Base-by-base conservation (phyloP, 2,329 filamentous ascomycete species). In the Cladosporium austrohemisphaericum region DNA sequence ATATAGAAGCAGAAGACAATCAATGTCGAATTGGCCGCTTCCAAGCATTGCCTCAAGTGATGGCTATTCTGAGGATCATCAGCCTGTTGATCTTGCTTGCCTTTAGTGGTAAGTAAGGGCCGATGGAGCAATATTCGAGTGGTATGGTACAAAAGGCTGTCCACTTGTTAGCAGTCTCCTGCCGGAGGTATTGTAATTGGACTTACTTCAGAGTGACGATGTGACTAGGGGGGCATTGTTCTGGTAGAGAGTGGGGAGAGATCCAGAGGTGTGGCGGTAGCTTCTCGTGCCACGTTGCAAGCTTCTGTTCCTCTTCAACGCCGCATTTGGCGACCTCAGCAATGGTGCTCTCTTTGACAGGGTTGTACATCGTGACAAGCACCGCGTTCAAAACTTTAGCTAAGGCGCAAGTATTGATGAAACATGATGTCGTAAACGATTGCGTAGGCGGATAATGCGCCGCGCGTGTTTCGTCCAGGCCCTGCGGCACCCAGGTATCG, bases 401-500 rank as follows among this genome's bases (percentile, higher is more conserved):
- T 26, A 83, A 71, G 54, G 71, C 76, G 51, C 82, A 64, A 55
- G 77, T 78, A 3, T 66, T 73, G 26, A 68, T 69, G 46, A 55
- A 55, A 20, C 25, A 74, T 68, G 1, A 75, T 71, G 46, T 77
- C 76, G 10, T 69, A 67, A 13, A 78, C 69, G n/a, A 78, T 76
- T 52, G 44, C 1, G 33, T 31, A 29, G 44, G 44, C 8, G 44
- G 44, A 29, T 47, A 47, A 3, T 38, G 25, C 4, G 10, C 10
- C 2, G 13, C 20, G 13, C 31, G 26, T 6, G 44, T 29, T 23
- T 47, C 33, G 16, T 47, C 44, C 7, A 47, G 35, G 2, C 44
- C 44, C 18, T 81, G 78, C 0, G 78, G 79, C 10, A 72, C 70
- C 79, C 79, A 82, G 3, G 74, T 66, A 50, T 80, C 77, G 20